A percentile compares a stretch with the other conserved stretches of the same genome.
Conservation (phyloP, 257 asterid species). For the Lycium ferocissimum region DNA sequence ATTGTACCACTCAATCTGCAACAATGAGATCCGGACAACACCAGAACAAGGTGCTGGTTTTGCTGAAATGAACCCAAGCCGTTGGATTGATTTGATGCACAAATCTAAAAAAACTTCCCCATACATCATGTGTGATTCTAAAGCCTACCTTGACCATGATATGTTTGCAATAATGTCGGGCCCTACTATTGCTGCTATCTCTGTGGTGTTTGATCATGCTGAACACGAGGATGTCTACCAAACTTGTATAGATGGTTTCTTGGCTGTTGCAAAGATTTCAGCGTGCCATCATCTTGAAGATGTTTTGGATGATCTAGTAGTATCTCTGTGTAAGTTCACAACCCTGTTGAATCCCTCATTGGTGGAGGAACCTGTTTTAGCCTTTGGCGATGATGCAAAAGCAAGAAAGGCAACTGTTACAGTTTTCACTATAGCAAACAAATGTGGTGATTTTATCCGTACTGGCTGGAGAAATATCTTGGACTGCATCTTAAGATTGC, state of each 20-base stretch:
- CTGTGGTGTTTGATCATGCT: constrained; percentile 94
- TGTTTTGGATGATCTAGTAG: constrained; percentile 93
- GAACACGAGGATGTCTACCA: constrained; percentile 94
- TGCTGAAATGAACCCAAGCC: constrained; percentile 94
- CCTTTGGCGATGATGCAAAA: constrained; percentile 93
- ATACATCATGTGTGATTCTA: constrained; percentile 77
- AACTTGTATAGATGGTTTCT: constrained; percentile 92
- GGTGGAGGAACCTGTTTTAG: constrained; percentile 93
- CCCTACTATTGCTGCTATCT: constrained; percentile 96
- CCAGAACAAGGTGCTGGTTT: constrained; percentile 94
- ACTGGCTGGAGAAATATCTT: constrained; percentile 96
- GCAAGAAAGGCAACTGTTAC: constrained; percentile 97
- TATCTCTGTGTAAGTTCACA: constrained; percentile 91
- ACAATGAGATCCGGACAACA: constrained; percentile 92
- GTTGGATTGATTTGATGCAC: constrained; percentile 95
- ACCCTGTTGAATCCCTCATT: constrained; percentile 83
- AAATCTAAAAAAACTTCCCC: constrained; percentile 81
- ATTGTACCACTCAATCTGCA: constrained; percentile 85
- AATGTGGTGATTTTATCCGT: constrained; percentile 89
- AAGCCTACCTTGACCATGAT: constrained; percentile 92
- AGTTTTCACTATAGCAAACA: constrained; percentile 86
- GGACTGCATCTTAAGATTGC: constrained; percentile 89
- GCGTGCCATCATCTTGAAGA: constrained; percentile 97
- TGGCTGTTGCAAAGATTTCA: constrained; percentile 95
- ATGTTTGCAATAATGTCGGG: constrained; percentile 99